These are phyloP conservation scores for Tetradesmus lagerheimii DNA, from an alignment of 139 green algal species.

Conservation along the genomic window DNA sequence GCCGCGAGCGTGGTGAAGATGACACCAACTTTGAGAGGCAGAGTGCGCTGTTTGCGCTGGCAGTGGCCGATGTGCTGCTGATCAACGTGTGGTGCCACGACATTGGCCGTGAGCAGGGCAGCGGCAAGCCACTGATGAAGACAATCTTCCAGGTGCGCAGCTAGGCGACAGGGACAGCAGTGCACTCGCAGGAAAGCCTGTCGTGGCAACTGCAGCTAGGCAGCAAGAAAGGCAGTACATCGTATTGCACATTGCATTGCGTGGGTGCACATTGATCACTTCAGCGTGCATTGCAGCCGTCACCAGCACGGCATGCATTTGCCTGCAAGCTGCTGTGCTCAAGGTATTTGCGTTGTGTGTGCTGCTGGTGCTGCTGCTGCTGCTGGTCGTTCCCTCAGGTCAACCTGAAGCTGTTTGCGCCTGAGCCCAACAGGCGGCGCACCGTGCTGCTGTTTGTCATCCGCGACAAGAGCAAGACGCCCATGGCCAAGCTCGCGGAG, in stretches of 20 bases:
- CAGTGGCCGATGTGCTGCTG: conserved; percentile 94
- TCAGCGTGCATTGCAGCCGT: neutral
- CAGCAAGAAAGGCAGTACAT: neutral
- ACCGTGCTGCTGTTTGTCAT: conserved; percentile 99
- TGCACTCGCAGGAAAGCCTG: neutral
- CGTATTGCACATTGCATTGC: neutral
- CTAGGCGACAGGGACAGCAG: neutral
- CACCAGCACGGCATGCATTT: neutral
- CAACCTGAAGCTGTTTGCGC: conserved; percentile 97
- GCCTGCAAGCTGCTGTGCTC: neutral
- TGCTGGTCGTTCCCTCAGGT: conserved; percentile 72
- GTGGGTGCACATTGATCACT: neutral
- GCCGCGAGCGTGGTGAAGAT: conserved; percentile 95
- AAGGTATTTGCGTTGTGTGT: neutral
- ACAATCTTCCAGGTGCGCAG: conserved; percentile 95
- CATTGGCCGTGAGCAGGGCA: conserved; percentile 94
- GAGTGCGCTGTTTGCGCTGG: conserved; percentile 95
- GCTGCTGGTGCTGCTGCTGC: neutral
- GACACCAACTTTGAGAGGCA: conserved; percentile 99
- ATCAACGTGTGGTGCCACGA: conserved; percentile 99
- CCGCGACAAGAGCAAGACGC: conserved; percentile 93
- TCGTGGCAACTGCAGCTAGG: neutral
- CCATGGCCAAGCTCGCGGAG: conserved; percentile 68
- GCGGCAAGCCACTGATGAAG: conserved; percentile 97
- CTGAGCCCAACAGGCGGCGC: conserved; percentile 73